Percentiles rank a stretch among this genome's conserved stretches.
phyloP scores from a whole-genome alignment of 2,329 filamentous ascomycete genomes.

The Pestalotiopsis sp. region DNA sequence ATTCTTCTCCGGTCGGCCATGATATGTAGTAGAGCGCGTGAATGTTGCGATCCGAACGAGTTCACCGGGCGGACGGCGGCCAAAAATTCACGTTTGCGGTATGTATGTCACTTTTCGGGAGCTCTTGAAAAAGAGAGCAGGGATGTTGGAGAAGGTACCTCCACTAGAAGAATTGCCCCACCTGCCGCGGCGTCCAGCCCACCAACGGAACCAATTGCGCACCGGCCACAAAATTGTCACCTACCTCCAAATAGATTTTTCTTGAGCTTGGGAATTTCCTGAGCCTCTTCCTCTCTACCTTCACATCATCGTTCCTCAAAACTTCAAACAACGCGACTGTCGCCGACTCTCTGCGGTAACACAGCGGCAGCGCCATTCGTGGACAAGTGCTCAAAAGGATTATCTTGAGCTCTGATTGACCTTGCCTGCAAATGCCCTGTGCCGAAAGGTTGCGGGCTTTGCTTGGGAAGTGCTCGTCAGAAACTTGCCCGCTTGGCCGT shows the following conservation, averaged over 20 bases:
- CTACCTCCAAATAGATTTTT: slow-evolving; percentile 11
- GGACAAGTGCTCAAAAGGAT: background rate
- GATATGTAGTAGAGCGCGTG: background rate
- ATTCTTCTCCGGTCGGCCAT: slow-evolving; percentile 88
- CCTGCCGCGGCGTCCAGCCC: background rate
- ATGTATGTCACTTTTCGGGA: background rate
- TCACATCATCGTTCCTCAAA: background rate
- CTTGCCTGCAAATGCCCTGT: background rate
- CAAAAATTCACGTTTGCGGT: background rate
- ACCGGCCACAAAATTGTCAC: slow-evolving; percentile 10
- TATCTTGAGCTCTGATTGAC: background rate
- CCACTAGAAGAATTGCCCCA: slow-evolving; percentile 1
- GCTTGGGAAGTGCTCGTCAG: background rate
- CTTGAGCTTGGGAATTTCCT: background rate
- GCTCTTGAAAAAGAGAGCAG: background rate
- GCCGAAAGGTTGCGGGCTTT: background rate
- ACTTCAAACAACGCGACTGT: background rate
- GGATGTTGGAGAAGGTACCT: background rate
- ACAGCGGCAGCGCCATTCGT: background rate
- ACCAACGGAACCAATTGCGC: slow-evolving; percentile 9
- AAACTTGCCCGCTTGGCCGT: background rate
- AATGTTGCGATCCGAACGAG: background rate
- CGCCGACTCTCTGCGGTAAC: background rate
- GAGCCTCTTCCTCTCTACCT: slow-evolving; percentile 5
- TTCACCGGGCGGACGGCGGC: background rate